Evolutionary conservation across 306 rosid species (phyloP).

Genomic region (Castanea crenata): DNA sequence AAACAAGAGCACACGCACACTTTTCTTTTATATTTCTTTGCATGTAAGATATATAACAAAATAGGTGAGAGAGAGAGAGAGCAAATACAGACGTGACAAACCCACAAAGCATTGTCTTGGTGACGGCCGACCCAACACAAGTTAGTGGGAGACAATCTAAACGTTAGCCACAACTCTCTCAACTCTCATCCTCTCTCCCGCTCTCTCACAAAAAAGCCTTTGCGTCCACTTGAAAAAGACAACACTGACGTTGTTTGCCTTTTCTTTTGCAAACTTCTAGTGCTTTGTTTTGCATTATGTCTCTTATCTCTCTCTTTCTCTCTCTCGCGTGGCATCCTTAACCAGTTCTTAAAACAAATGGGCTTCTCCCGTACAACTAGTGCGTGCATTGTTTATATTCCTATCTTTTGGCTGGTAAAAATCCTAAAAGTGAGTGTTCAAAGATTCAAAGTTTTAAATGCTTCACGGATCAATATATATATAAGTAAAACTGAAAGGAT

Average conservation of each 20-base stretch:
- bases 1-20: conserved; percentile 5
- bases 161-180: conserved; percentile 33
- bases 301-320: conserved; percentile 2
- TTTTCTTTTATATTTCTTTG: neutral
- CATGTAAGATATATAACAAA: neutral
- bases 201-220: neutral
- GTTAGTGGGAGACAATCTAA: conserved; percentile 63
- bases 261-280: conserved; percentile 30
- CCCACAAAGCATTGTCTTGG: conserved; percentile 47
- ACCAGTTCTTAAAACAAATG: conserved; percentile 13
- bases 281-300: conserved; percentile 33
- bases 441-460: conserved; percentile 1
- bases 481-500: no score
- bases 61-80: neutral
- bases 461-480: neutral
- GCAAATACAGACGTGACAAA: conserved; percentile 44
- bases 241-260: conserved; percentile 41
- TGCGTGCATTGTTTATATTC: conserved; percentile 36
- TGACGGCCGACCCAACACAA: conserved; percentile 65
- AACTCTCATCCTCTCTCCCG: neutral
- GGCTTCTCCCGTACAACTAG: conserved; percentile 36
- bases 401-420: neutral
- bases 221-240: conserved; percentile 25
- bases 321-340: conserved; percentile 5
- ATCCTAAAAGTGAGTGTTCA: conserved; percentile 25